A percentile compares a stretch with the other conserved stretches of the same genome.
phyloP scores from a whole-genome alignment of 169 alveolate genomes.

The Eimeria brunetti region DNA sequence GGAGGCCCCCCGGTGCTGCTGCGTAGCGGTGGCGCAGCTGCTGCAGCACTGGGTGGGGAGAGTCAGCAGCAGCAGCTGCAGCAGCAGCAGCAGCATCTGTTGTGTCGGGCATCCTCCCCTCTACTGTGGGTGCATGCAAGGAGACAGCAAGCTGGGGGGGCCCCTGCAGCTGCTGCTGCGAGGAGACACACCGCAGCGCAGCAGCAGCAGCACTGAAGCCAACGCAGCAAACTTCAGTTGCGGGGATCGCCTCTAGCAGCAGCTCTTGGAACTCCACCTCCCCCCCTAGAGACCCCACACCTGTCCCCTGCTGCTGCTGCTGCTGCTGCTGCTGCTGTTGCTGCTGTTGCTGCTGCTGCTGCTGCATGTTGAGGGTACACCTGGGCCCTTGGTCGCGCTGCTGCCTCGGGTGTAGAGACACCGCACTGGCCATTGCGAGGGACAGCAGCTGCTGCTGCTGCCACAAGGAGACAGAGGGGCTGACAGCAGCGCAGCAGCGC shows the following conservation, averaged over 20 bases:
- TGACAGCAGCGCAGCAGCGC: slow-evolving; percentile 1
- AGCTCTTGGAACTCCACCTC: neutral
- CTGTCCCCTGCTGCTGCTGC: neutral
- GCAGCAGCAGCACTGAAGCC: slow-evolving; percentile 5
- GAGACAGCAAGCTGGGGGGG: neutral
- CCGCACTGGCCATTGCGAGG: neutral
- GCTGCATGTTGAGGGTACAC: neutral
- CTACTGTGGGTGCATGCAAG: too few relatives aligned
- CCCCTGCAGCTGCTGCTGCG: neutral
- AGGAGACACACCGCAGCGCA: neutral
- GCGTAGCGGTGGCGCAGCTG: slow-evolving; percentile 41
- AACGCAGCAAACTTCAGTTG: slow-evolving; percentile 10
- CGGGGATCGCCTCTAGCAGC: slow-evolving; percentile 18
- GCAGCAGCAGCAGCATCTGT: neutral
- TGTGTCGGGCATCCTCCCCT: too few relatives aligned
- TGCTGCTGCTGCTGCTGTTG: neutral
- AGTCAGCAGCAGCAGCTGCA: neutral
- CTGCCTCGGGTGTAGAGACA: neutral
- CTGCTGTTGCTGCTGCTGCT: slow-evolving; percentile 3
- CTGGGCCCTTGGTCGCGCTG: neutral
- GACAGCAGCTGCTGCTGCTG: slow-evolving; percentile 48
- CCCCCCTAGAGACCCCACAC: neutral
- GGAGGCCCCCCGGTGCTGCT: slow-evolving; percentile 23
- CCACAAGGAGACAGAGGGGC: neutral
- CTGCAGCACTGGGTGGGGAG: slow-evolving; percentile 23